phyloP scores from a whole-genome alignment of 768 basidiomycete genomes.

The Neoboletus subvelutipes region DNA sequence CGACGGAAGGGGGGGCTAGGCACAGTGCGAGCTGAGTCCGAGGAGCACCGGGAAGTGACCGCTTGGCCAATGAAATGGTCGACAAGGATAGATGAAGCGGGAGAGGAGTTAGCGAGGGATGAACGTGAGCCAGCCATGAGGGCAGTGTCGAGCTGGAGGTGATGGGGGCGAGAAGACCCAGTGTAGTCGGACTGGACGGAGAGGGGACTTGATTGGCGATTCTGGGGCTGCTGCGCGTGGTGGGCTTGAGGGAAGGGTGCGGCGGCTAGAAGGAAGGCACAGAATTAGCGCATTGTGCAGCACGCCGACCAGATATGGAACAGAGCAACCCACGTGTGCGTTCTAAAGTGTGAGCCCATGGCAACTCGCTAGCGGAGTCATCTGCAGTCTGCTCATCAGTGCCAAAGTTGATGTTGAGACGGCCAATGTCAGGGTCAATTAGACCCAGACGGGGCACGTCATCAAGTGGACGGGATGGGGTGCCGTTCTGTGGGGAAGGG shows the following conservation, averaged over 20 bases:
- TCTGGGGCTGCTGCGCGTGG: conserved; percentile 25
- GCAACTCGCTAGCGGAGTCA: conserved; percentile 54
- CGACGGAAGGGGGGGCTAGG: conserved; percentile 54
- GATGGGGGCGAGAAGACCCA: conserved; percentile 40
- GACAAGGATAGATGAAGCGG: conserved; percentile 41
- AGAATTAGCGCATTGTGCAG: conserved; percentile 28
- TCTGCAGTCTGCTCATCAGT: conserved; percentile 33
- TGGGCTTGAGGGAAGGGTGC: conserved; percentile 25
- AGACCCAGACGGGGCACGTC: conserved; percentile 41
- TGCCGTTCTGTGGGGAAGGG: conserved; percentile 36
- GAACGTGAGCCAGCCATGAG: conserved; percentile 42
- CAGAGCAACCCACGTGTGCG: conserved; percentile 41
- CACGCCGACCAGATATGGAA: conserved; percentile 30
- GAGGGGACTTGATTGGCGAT: conserved; percentile 37
- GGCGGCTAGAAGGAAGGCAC: conserved; percentile 25
- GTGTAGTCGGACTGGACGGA: conserved; percentile 40
- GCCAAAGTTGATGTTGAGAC: conserved; percentile 58
- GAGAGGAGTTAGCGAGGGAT: conserved; percentile 43
- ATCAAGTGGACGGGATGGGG: conserved; percentile 21
- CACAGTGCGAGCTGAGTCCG: conserved; percentile 65
- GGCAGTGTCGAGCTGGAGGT: conserved; percentile 61
- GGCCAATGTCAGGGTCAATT: conserved; percentile 57
- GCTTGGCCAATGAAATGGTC: conserved; percentile 31
- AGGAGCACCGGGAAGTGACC: conserved; percentile 53
- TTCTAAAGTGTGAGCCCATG: conserved; percentile 48